Evolutionary conservation across 106 monocot genomes (phyloP).

Genomic region (Iris macrosiphon): DNA sequence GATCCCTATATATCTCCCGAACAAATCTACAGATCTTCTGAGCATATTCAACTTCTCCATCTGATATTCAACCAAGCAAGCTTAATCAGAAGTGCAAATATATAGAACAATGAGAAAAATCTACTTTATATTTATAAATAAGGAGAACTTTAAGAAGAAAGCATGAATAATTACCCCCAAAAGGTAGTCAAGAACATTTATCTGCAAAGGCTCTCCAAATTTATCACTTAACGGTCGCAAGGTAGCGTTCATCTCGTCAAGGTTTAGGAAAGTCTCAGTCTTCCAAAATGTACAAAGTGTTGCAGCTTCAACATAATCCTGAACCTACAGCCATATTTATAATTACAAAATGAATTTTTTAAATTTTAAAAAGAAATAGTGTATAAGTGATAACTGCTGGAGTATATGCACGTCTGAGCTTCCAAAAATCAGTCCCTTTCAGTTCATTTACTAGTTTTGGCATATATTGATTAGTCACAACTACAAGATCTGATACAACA

Average conservation of each 20-base stretch:
- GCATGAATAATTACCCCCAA: constrained; percentile 37
- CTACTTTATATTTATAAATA: too few species aligned
- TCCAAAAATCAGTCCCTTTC: constrained; percentile 85
- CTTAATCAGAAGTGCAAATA: constrained; percentile 21
- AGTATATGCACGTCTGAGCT: constrained; percentile 84
- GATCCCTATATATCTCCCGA: constrained; percentile 65
- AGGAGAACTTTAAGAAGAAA: too few species aligned
- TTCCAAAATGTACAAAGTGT: constrained; percentile 61
- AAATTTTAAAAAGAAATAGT: neutral
- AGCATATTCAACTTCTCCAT: constrained; percentile 85
- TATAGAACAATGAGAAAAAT: too few species aligned
- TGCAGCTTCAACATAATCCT: constrained; percentile 93
- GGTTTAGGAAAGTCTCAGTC: constrained; percentile 37
- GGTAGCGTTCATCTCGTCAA: constrained; percentile 48
- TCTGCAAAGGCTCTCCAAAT: constrained; percentile 49
- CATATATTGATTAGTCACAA: constrained; percentile 59
- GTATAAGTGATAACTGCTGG: constrained; percentile 36
- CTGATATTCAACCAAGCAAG: constrained; percentile 85
- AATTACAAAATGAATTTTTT: neutral
- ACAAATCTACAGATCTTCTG: constrained; percentile 72
- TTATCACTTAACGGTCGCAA: constrained; percentile 28
- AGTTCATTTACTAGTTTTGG: constrained; percentile 75
- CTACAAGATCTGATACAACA: constrained; percentile 50
- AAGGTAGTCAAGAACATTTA: constrained; percentile 67
- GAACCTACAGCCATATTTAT: constrained; percentile 39